These are phyloP conservation scores for Solanum chilense DNA, from an alignment of 257 asterid genomes.

Conservation along the genomic window DNA sequence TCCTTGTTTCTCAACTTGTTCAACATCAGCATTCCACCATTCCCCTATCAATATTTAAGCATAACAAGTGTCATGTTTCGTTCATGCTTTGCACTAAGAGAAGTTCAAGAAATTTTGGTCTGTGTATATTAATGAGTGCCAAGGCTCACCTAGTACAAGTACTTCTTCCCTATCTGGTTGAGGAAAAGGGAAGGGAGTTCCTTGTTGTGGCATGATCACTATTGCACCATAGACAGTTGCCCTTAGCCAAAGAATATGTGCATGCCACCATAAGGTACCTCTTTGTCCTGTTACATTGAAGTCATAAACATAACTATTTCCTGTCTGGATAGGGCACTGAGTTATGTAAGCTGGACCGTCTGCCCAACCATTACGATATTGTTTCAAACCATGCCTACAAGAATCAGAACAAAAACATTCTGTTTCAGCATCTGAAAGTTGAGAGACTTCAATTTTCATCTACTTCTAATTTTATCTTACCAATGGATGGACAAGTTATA, in stretches of 20 bases:
- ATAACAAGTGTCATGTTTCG: neutral
- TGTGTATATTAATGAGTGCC: neutral
- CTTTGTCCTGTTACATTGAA: conserved; percentile 34
- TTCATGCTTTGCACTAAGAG: neutral
- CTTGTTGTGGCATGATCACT: conserved; percentile 47
- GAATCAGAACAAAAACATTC: neutral
- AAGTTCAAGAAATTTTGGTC: neutral
- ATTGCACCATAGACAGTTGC: conserved; percentile 66
- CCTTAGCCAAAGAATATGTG: conserved; percentile 58
- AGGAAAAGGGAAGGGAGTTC: conserved; percentile 54
- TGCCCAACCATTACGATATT: conserved; percentile 43
- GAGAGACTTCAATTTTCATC: neutral
- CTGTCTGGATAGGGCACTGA: conserved; percentile 58
- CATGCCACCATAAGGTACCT: conserved; percentile 47
- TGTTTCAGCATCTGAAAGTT: neutral
- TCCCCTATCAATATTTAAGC: conserved; percentile 10
- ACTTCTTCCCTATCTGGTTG: conserved; percentile 25
- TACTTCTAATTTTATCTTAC: too few species aligned
- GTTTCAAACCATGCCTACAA: conserved; percentile 62
- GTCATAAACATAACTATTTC: conserved; percentile 30
- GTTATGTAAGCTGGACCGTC: conserved; percentile 55
- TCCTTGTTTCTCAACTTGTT: conserved; percentile 20
- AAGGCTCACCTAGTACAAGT: neutral
- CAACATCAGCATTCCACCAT: conserved; percentile 37
- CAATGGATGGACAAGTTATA: conserved; percentile 71